These are phyloP conservation scores for Lyophyllum decastes DNA, from an alignment of 768 basidiomycete species.

Conservation along the genomic window DNA sequence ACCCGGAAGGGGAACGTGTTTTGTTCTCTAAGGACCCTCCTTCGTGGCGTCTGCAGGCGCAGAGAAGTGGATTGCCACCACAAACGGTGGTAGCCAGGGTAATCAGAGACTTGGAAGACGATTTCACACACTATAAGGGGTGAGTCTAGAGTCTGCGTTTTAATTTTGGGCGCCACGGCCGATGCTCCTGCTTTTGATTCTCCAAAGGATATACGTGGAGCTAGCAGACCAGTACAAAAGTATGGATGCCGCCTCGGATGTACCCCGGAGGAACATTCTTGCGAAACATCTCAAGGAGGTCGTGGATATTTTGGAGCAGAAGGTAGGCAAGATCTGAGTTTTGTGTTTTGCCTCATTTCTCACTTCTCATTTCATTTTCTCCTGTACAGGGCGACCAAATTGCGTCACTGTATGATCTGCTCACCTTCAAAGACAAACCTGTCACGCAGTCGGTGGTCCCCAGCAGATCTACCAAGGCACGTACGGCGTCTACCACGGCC, in stretches of 20 bases:
- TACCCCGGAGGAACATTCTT: conserved; percentile 79
- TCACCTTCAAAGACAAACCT: conserved; percentile 75
- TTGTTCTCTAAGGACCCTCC: conserved; percentile 26
- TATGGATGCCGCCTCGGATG: conserved; percentile 84
- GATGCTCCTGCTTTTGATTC: not conserved
- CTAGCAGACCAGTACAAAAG: conserved; percentile 91
- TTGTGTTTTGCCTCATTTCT: conserved; percentile 1
- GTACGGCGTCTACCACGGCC: conserved; percentile 9
- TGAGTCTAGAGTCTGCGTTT: conserved; percentile 35
- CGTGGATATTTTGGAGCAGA: conserved; percentile 88
- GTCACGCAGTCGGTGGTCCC: conserved; percentile 26
- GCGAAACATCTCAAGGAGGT: conserved; percentile 90
- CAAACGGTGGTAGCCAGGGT: conserved; percentile 87
- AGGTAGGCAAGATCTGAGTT: conserved; percentile 47
- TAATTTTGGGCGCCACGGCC: not conserved
- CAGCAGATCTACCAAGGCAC: conserved; percentile 2
- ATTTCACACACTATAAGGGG: conserved; percentile 95
- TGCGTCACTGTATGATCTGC: conserved; percentile 82
- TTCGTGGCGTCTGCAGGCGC: conserved; percentile 30
- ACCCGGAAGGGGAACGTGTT: conserved; percentile 26
- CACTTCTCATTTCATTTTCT: conserved; percentile 1
- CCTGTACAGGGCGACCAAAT: conserved; percentile 84
- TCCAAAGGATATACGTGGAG: conserved; percentile 79
- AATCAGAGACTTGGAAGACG: conserved; percentile 87
- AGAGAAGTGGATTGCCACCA: conserved; percentile 60